Evolutionary conservation across 768 basidiomycete genomes (phyloP).

Genomic region (Psilocybe cubensis): DNA sequence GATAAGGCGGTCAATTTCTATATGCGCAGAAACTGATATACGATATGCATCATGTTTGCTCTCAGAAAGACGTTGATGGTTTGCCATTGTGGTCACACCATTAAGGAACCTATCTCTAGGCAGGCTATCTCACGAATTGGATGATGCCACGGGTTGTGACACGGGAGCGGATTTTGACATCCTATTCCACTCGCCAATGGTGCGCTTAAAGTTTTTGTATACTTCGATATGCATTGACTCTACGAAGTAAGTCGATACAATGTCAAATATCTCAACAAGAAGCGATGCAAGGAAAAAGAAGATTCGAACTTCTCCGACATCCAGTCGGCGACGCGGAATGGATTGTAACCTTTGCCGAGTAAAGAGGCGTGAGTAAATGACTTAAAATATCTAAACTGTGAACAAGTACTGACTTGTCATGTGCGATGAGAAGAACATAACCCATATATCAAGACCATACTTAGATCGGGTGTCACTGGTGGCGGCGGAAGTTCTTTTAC

Average conservation of each 20-base stretch:
- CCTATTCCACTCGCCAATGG: not conserved
- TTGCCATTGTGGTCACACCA: not conserved
- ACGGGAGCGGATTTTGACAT: not conserved
- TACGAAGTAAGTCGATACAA: not conserved
- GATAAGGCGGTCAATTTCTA: not conserved
- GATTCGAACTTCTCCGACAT: not conserved
- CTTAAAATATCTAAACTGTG: not conserved
- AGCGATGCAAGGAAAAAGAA: not conserved
- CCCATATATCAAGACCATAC: not conserved
- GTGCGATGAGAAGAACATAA: constrained; percentile 2
- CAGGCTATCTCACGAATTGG: not conserved
- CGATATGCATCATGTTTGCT: not conserved
- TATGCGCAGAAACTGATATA: not conserved
- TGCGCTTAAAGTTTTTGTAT: not conserved
- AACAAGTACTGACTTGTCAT: not conserved
- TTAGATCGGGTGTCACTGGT: not conserved
- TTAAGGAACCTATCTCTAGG: not conserved
- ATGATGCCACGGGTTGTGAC: not conserved
- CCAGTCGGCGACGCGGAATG: not conserved
- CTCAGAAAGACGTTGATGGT: not conserved
- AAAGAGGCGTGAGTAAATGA: not conserved
- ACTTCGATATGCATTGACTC: not conserved
- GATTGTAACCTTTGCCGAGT: not conserved
- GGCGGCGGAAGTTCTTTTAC: not conserved
- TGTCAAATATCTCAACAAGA: not conserved